Conservation (phyloP, 2,329 filamentous ascomycete species). For the Coniella lustricola region DNA sequence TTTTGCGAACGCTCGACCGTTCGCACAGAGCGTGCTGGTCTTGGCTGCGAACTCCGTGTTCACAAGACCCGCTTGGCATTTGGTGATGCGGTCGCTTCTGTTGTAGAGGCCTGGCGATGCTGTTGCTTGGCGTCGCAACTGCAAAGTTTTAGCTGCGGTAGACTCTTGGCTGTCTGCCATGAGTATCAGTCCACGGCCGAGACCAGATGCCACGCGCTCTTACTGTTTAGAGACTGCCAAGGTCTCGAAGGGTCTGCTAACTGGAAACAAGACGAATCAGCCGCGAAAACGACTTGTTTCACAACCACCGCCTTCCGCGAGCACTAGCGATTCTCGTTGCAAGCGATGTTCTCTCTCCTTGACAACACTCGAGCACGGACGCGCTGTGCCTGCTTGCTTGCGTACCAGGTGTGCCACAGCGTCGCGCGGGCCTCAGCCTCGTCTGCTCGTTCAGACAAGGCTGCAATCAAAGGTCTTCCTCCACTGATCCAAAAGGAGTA, state of each 20-base stretch:
- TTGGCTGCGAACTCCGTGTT: constrained; percentile 1
- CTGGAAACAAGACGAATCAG: constrained; percentile 2
- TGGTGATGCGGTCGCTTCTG: background rate
- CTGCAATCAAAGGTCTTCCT: too few relatives aligned
- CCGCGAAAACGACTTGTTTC: constrained; percentile 11
- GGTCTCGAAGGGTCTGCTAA: constrained; percentile 10
- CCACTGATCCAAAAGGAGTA: too few relatives aligned
- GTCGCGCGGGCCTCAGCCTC: too few relatives aligned
- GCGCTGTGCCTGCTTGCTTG: background rate
- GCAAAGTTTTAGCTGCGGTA: too few relatives aligned
- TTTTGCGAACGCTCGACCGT: background rate
- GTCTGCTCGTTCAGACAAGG: too few relatives aligned
- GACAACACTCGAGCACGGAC: too few relatives aligned
- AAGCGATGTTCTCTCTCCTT: background rate
- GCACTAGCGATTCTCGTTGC: background rate
- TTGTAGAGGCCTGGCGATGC: background rate
- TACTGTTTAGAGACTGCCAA: constrained; percentile 15
- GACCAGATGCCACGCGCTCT: constrained; percentile 7
- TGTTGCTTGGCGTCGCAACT: background rate
- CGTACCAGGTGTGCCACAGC: background rate
- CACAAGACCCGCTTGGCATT: constrained; percentile 1
- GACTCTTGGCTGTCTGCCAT: background rate
- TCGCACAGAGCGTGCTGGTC: background rate
- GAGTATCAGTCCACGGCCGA: constrained; percentile 4
- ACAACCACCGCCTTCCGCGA: background rate